Evolutionary conservation across 2,329 filamentous ascomycete species (phyloP), one percentile per base, ranked within the genome.

Genomic region (Pleomassaria siparia): DNA sequence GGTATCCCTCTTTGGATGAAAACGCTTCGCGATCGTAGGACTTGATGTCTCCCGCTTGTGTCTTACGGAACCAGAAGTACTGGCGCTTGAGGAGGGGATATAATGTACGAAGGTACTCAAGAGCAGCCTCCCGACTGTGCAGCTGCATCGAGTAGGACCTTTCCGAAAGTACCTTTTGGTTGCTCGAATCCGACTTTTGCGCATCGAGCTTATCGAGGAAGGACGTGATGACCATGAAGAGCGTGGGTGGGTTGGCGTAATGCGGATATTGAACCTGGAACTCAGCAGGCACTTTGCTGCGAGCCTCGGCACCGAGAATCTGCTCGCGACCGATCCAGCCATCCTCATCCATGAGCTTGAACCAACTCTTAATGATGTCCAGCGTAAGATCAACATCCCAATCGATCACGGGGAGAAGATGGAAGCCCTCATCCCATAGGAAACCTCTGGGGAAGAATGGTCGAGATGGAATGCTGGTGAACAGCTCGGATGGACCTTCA

Each of bases 291-390:
- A 99, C 94, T 73, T 96, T 97, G 79, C 88, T 96, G 53, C 92
- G 85, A 39, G 94, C 94, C 74, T 99, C 94, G 2, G 81, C 73
- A 1, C 94, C 94, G 2, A 99, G 81, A 50, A 99, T 97, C 73
- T 96, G 91, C 75, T 99, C 94, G 43, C 94, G 87, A 2, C 86
- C 89, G 66, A 99, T 97, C 94, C 94, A 99, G 44, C 94, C 94
- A 68, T 97, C 91, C 13, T 94, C 88, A 57, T 99, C 94, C 82
- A 97, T 96, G 15, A 95, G 82, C 55, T 86, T 90, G 75, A 95
- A 95, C 94, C 94, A 99, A 72, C 89, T 96, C 74, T 87, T 89
- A 53, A 97, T 82, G 55, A 99, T 90, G 54, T 96, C 90, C 41
- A 85, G 77, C 0, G 75, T 80, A 30, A 97, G 80, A 64, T 96